A percentile compares a stretch with the other conserved stretches of the same genome.
Conservation (phyloP, 345 rosid species). For the Brassica incana region DNA sequence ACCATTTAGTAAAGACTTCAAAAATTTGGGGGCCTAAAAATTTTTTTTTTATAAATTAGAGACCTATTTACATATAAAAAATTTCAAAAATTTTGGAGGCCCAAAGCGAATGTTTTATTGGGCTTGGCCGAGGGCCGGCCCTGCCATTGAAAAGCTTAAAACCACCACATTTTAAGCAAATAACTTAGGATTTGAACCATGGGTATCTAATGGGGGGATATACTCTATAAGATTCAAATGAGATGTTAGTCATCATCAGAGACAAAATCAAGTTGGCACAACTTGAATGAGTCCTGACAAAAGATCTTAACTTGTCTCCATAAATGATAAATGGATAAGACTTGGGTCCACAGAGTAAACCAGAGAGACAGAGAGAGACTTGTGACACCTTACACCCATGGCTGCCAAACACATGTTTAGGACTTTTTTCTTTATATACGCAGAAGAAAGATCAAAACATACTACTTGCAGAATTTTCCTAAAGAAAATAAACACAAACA, state of each 20-base stretch:
- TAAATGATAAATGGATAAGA: constrained; percentile 40
- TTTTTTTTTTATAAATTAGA: too few species aligned
- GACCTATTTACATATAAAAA: too few species aligned
- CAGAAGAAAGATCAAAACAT: constrained; percentile 9
- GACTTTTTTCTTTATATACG: constrained; percentile 29
- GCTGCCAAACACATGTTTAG: constrained; percentile 22
- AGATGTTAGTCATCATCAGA: constrained; percentile 5
- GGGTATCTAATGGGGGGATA: background rate
- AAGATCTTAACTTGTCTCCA: constrained; percentile 27
- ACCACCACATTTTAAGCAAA: background rate
- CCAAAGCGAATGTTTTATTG: too few species aligned
- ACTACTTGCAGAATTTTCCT: constrained; percentile 12
- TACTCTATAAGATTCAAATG: constrained; percentile 9
- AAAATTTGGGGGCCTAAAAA: too few species aligned
- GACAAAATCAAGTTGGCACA: constrained; percentile 35
- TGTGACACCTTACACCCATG: constrained; percentile 28
- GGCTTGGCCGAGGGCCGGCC: too few species aligned
- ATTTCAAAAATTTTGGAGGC: too few species aligned
- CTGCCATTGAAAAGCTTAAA: background rate
- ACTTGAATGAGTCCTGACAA: constrained; percentile 38
- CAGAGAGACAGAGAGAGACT: constrained; percentile 12
- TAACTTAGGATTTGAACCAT: background rate
- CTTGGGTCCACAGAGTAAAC: constrained; percentile 7
- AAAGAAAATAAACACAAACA: constrained; percentile 1
- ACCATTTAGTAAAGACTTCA: too few species aligned